These are phyloP conservation scores for Rhytidiadelphus loreus DNA, from an alignment of 225 moss, liverwort and hornwort genomes.

Conservation along the genomic window DNA sequence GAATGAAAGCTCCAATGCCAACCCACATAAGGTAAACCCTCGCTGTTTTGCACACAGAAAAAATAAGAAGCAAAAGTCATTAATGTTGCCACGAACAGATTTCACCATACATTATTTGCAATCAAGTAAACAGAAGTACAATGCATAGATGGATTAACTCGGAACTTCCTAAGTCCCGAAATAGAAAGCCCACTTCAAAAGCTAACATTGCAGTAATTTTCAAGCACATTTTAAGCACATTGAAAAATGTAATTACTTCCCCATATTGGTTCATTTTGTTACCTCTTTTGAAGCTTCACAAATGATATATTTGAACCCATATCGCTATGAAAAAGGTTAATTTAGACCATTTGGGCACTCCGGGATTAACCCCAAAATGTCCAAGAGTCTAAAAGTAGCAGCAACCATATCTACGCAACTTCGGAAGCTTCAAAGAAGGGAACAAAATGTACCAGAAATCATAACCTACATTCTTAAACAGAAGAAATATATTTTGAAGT, in stretches of 20 bases:
- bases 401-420: too few relatives aligned
- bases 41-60: neutral
- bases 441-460: neutral
- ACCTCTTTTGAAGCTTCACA: neutral
- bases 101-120: neutral
- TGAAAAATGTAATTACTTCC: neutral
- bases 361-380: neutral
- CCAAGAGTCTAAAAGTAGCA: neutral
- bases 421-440: neutral
- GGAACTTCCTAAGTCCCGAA: neutral
- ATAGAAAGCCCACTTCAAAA: neutral
- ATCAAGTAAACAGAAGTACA: neutral
- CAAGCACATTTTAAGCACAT: neutral
- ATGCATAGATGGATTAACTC: too few relatives aligned
- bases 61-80: neutral
- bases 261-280: neutral
- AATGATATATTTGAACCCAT: neutral
- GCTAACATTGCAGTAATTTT: neutral
- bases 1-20: constrained; percentile 1
- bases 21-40: constrained; percentile 9
- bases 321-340: neutral
- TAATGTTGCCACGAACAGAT: neutral
- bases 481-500: neutral
- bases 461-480: neutral
- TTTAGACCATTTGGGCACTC: neutral